These are phyloP conservation scores for Botryotinia convoluta DNA, from an alignment of 2,329 filamentous ascomycete genomes.

Conservation along the genomic window DNA sequence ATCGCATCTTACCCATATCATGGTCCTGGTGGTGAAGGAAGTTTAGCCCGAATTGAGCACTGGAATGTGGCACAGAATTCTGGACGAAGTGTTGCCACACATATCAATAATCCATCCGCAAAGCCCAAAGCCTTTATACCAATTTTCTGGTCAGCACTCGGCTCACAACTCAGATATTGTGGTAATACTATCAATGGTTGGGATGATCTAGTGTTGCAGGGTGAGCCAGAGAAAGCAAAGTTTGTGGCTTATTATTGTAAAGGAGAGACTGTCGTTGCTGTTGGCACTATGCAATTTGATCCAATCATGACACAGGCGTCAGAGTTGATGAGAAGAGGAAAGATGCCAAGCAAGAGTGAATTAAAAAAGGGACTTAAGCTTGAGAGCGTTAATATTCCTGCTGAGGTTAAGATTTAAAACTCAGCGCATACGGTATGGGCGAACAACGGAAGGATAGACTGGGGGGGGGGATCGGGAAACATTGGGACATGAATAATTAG, in stretches of 20 bases:
- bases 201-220: conserved; percentile 80
- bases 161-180: conserved; percentile 87
- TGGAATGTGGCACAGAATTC: conserved; percentile 98
- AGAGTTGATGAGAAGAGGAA: conserved; percentile 78
- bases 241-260: conserved; percentile 89
- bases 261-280: conserved; percentile 82
- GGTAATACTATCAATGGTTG: conserved; percentile 80
- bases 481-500: neutral
- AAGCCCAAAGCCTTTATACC: conserved; percentile 76
- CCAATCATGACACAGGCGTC: conserved; percentile 79
- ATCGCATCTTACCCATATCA: conserved; percentile 94
- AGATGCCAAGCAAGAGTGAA: conserved; percentile 81
- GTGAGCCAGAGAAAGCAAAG: conserved; percentile 71
- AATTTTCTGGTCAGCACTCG: conserved; percentile 94
- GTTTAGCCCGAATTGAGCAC: conserved; percentile 82
- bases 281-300: conserved; percentile 87
- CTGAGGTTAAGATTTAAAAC: conserved; percentile 27
- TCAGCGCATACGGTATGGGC: neutral
- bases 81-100: conserved; percentile 73
- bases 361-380: conserved; percentile 58
- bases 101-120: conserved; percentile 66
- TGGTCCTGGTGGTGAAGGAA: conserved; percentile 77
- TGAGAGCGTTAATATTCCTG: conserved; percentile 31
- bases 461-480: no score
- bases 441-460: neutral